These are phyloP conservation scores for Penicillium corylophilum DNA, from an alignment of 2,329 filamentous ascomycete genomes.

Conservation along the genomic window DNA sequence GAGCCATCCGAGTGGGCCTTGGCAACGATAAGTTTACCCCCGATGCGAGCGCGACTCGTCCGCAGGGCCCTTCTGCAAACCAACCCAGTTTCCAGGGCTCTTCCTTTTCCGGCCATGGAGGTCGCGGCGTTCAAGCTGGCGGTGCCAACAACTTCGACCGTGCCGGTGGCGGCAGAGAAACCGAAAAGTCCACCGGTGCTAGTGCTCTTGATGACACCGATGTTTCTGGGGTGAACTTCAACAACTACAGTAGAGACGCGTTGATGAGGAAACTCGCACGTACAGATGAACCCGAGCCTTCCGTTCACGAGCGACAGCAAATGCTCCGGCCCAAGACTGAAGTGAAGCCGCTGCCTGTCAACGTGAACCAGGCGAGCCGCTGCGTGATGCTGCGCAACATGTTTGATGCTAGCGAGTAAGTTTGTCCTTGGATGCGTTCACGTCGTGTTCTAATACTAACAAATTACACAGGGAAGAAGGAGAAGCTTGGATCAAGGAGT, in stretches of 20 bases:
- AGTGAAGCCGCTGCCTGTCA: conserved; percentile 73
- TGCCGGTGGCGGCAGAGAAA: conserved; percentile 80
- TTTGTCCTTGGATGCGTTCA: conserved; percentile 23
- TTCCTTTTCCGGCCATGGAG: conserved; percentile 84
- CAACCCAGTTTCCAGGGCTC: conserved; percentile 79
- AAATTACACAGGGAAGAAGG: conserved; percentile 68
- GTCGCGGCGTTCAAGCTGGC: conserved; percentile 78
- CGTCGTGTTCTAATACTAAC: conserved; percentile 31
- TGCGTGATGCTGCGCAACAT: conserved; percentile 95
- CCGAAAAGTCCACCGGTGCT: conserved; percentile 82
- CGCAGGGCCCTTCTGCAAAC: conserved; percentile 70
- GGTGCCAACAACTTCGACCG: conserved; percentile 79
- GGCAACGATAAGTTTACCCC: conserved; percentile 99
- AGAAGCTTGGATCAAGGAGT: conserved; percentile 84
- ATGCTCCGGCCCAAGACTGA: conserved; percentile 76
- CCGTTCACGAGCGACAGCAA: conserved; percentile 66
- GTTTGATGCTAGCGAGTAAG: conserved; percentile 90
- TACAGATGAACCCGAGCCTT: conserved; percentile 73
- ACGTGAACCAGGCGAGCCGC: conserved; percentile 86
- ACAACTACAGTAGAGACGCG: conserved; percentile 96
- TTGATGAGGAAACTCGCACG: conserved; percentile 98
- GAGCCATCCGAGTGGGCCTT: conserved; percentile 96
- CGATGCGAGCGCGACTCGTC: conserved; percentile 92
- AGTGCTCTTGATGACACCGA: conserved; percentile 97
- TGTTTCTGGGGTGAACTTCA: conserved; percentile 98